Evolutionary conservation across 1,284 basidiomycete species (phyloP).

Genomic region (Ceratobasidium sp.): DNA sequence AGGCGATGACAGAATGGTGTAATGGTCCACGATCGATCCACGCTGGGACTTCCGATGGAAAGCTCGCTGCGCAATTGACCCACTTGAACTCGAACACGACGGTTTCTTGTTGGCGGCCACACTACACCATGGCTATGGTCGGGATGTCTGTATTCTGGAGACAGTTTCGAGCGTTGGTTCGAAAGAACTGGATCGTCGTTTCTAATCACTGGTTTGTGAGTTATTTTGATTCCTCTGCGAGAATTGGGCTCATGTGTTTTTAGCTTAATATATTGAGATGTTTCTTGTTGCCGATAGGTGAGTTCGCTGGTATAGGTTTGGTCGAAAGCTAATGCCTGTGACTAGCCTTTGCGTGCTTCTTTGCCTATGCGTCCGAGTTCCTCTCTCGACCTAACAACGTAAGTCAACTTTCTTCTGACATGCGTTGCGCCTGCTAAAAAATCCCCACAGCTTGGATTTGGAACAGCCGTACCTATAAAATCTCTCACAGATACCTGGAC

Average conservation of each 20-base stretch:
- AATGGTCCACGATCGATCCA: no score
- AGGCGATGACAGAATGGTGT: no score
- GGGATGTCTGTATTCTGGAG: constrained; percentile 59
- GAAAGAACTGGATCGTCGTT: constrained; percentile 81
- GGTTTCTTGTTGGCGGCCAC: no score
- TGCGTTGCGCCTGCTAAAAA: constrained; percentile 40
- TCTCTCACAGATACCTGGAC: constrained; percentile 64
- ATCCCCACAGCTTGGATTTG: constrained; percentile 69
- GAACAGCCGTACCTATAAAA: constrained; percentile 63
- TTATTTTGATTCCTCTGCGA: constrained; percentile 45
- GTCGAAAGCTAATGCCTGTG: constrained; percentile 45
- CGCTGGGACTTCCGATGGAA: no score
- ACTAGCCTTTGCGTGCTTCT: constrained; percentile 42
- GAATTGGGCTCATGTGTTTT: constrained; percentile 46
- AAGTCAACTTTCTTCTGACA: constrained; percentile 47
- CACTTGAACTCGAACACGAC: no score
- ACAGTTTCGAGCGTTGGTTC: constrained; percentile 69
- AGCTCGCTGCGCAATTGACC: no score
- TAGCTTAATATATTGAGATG: constrained; percentile 74
- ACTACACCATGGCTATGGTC: not conserved
- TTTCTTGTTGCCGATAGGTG: constrained; percentile 69
- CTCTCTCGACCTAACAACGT: constrained; percentile 67
- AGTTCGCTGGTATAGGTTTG: constrained; percentile 41
- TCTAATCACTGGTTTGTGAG: constrained; percentile 71
- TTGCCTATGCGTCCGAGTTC: constrained; percentile 63